phyloP scores from a whole-genome alignment of 1,284 basidiomycete genomes.

The Phellopilus nigrolimitatus region DNA sequence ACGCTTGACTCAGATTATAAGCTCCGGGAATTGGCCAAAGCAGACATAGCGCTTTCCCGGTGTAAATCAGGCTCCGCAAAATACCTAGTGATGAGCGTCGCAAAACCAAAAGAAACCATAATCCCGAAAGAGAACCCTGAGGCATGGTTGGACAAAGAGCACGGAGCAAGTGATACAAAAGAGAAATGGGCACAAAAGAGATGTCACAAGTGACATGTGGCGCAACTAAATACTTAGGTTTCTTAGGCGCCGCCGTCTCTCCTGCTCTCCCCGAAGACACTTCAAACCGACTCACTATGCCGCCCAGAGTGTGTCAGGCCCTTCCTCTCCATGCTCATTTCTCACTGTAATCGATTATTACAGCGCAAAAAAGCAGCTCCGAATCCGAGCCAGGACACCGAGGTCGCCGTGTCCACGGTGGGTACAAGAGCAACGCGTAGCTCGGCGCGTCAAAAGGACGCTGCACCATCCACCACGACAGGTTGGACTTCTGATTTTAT shows the following conservation, averaged over 20 bases:
- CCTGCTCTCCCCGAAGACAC: too few species aligned
- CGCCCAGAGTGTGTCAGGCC: slow-evolving; percentile 6
- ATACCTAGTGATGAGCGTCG: too few species aligned
- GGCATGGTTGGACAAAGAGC: too few species aligned
- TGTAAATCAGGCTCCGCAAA: too few species aligned
- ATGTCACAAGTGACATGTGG: background rate
- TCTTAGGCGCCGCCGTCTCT: background rate
- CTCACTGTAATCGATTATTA: background rate
- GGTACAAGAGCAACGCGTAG: slow-evolving; percentile 6
- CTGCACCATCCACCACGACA: background rate
- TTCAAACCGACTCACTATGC: slow-evolving; percentile 6
- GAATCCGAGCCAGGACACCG: background rate
- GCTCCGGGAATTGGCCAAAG: too few species aligned
- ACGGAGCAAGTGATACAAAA: too few species aligned
- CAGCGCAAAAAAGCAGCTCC: slow-evolving; percentile 6
- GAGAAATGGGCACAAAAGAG: too few species aligned
- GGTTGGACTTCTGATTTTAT: background rate
- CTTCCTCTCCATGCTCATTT: background rate
- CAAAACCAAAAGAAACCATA: too few species aligned
- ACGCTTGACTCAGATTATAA: too few species aligned
- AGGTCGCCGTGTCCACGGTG: background rate
- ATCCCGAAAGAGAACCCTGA: too few species aligned
- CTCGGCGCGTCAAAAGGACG: slow-evolving; percentile 13
- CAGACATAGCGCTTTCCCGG: too few species aligned
- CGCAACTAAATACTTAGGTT: background rate